Base-by-base conservation (phyloP, 1,284 basidiomycete genomes). In the Termitomyces sp. region DNA sequence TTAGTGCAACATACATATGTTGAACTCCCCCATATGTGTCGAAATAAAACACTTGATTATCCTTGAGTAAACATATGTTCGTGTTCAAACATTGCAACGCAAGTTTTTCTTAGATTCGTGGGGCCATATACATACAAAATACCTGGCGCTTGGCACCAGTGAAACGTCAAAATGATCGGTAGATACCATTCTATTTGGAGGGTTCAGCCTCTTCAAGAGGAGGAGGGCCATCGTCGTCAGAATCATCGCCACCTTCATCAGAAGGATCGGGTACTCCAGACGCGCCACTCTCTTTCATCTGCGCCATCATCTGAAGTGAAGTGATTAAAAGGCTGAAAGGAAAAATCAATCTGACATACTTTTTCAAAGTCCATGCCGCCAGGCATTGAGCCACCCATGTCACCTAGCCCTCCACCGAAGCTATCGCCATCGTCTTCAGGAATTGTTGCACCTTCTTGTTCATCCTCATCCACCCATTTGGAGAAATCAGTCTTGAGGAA, bases 381-480 rank as follows among this genome's bases (percentile, higher is more conserved):
- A 11, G 44, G 44, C 68, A 68, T 69, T 72, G 81, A 77, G 37
- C 66, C 67, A 8, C 68, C 58, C 68, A 69, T 70, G 9, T 67
- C 70, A 26, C 67, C 72, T 68, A 72, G 69, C 1, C 74, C 75
- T 16, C 67, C 77, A 16, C 55, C 58, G 62, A 68, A 64, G 73
- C 78, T 77, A 8, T 75, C 55, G 43, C 79, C 79, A 0, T 80
- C 79, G 8, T 78, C 77, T 0, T 72, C 56, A 39, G 64, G 69
- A 7, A 64, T 64, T 4, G 60, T 60, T 16, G 71, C 76, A 46
- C 76, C 86, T 31, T 91, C 88, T 73, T 97, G 93, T 70, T 97
- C 93, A 66, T 97, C 93, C 75, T 97, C 93, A 66, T 96, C 93
- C 47, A 89, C 88, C 93, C 93, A 97, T 72, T 90, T 94, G 64